A percentile compares a stretch with the other conserved stretches of the same genome.
These are phyloP conservation scores for Phytophthora pinifolia DNA, from an alignment of 352 stramenopile genomes.

Conservation along the genomic window DNA sequence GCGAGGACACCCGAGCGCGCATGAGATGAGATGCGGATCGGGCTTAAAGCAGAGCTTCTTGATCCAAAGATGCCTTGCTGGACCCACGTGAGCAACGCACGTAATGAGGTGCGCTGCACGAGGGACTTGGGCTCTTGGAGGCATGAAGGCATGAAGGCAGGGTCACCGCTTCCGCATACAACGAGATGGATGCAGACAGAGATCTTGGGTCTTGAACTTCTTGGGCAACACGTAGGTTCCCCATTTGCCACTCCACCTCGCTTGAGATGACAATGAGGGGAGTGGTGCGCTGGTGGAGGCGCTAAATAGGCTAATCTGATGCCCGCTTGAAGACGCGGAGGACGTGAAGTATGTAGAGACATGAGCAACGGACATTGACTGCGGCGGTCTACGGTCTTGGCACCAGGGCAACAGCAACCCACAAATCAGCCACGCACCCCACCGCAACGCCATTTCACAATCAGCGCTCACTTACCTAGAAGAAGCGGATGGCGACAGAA, in stretches of 20 bases:
- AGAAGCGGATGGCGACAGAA: slow-evolving; percentile 54
- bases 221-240: slow-evolving; percentile 6
- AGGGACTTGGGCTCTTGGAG: slow-evolving; percentile 10
- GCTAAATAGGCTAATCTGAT: slow-evolving; percentile 36
- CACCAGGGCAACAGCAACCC: slow-evolving; percentile 10
- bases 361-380: background rate
- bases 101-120: slow-evolving; percentile 17
- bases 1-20: background rate
- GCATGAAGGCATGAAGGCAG: background rate
- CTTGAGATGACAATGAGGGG: slow-evolving; percentile 4
- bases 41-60: background rate
- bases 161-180: slow-evolving; percentile 1
- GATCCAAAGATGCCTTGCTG: background rate
- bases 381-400: slow-evolving; percentile 7
- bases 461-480: slow-evolving; percentile 24
- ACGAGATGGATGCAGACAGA: slow-evolving; percentile 4
- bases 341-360: slow-evolving; percentile 8
- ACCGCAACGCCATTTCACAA: background rate
- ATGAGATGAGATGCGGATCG: slow-evolving; percentile 25
- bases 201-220: slow-evolving; percentile 18
- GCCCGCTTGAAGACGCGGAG: slow-evolving; percentile 6
- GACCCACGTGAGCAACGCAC: slow-evolving; percentile 1
- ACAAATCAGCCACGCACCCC: background rate
- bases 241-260: slow-evolving; percentile 9
- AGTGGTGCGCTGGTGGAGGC: slow-evolving; percentile 10